A percentile compares a stretch with the other conserved stretches of the same genome.
These are phyloP conservation scores for Metschnikowia dekortorum DNA, from an alignment of 805 yeast genomes.

Conservation along the genomic window DNA sequence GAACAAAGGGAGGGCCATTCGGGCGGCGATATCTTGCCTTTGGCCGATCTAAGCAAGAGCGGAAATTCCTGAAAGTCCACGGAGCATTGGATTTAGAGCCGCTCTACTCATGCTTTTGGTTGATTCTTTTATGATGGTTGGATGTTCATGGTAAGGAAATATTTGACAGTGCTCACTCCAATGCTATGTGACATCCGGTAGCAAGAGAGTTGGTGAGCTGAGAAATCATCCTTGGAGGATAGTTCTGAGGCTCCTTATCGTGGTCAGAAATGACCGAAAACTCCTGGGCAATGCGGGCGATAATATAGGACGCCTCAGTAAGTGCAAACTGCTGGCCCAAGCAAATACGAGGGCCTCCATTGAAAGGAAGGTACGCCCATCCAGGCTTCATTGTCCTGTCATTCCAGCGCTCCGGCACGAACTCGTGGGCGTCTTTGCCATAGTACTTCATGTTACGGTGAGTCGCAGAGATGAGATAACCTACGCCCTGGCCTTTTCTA, in stretches of 20 bases:
- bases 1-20: conserved; percentile 44
- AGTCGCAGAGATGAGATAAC: conserved; percentile 9
- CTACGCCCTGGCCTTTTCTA: conserved; percentile 10
- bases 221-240: conserved; percentile 9
- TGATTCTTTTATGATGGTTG: neutral
- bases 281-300: conserved; percentile 14
- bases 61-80: neutral
- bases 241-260: conserved; percentile 1
- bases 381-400: conserved; percentile 4
- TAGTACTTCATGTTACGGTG: conserved; percentile 10
- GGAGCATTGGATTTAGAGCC: neutral
- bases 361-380: conserved; percentile 13
- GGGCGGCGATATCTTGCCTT: conserved; percentile 2
- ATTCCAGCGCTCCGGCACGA: conserved; percentile 16
- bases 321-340: conserved; percentile 13
- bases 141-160: neutral
- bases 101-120: neutral
- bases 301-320: conserved; percentile 15
- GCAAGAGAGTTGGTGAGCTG: conserved; percentile 13
- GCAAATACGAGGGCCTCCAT: conserved; percentile 14
- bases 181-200: conserved; percentile 9
- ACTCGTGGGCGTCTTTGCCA: conserved; percentile 13
- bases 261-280: conserved; percentile 8
- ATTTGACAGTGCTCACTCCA: neutral
- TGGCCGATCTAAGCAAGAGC: conserved; percentile 4